These are phyloP conservation scores for Ophioceras dolichostomum DNA, from an alignment of 2,329 filamentous ascomycete genomes.

Conservation along the genomic window DNA sequence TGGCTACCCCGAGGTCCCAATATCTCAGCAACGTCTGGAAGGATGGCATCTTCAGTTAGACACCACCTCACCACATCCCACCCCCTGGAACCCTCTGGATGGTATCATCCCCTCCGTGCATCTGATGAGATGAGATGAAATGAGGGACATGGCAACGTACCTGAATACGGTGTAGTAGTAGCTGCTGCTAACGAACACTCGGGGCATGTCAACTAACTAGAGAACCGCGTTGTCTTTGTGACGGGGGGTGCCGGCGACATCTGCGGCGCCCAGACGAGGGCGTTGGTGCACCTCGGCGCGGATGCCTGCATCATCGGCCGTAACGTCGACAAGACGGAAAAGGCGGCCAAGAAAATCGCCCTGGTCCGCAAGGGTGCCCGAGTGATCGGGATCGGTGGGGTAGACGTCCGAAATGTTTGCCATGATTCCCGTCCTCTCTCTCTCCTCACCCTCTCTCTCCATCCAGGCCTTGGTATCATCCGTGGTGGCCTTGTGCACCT, in stretches of 20 bases:
- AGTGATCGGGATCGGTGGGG: conserved; percentile 74
- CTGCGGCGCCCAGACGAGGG: conserved; percentile 86
- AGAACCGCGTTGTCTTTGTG: conserved; percentile 83
- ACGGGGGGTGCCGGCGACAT: conserved; percentile 91
- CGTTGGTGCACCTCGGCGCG: conserved; percentile 80
- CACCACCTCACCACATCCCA: neutral
- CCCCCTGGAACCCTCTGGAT: neutral
- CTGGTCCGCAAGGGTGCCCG: conserved; percentile 66
- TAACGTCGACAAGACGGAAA: conserved; percentile 77
- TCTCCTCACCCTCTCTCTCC: conserved; percentile 3
- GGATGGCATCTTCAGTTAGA: conserved; percentile 72
- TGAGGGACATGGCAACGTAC: too few relatives aligned
- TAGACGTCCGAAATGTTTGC: conserved; percentile 61
- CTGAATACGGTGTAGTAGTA: too few relatives aligned
- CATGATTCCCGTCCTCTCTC: neutral
- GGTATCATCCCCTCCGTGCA: too few relatives aligned
- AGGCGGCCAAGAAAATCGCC: conserved; percentile 68
- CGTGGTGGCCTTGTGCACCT: too few relatives aligned
- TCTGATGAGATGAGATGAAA: too few relatives aligned
- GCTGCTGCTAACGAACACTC: too few relatives aligned
- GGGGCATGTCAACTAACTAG: conserved; percentile 39
- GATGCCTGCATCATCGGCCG: conserved; percentile 91
- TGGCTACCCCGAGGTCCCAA: conserved; percentile 55
- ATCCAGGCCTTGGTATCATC: too few relatives aligned
- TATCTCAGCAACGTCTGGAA: conserved; percentile 78